Conservation (phyloP, 1,284 basidiomycete species). For the Neotropicomus parvogracilis region DNA sequence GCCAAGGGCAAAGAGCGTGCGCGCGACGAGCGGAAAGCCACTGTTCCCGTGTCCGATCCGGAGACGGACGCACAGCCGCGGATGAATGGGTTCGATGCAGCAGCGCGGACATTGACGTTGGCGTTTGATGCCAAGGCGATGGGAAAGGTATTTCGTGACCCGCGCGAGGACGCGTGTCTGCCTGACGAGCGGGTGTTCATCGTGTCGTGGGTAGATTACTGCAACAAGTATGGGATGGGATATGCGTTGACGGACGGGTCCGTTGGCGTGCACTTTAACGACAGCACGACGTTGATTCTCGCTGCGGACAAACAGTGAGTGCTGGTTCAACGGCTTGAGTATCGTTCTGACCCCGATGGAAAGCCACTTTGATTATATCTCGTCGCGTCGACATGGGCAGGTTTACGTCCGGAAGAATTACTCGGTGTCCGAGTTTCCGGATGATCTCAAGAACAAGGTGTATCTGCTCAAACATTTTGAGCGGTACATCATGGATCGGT, state of each 20-base stretch:
- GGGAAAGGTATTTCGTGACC: slow-evolving; percentile 62
- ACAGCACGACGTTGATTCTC: slow-evolving; percentile 83
- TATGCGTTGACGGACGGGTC: slow-evolving; percentile 94
- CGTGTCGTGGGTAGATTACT: slow-evolving; percentile 97
- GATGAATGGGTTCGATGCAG: slow-evolving; percentile 60
- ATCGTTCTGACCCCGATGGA: slow-evolving; percentile 7
- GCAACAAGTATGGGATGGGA: slow-evolving; percentile 98
- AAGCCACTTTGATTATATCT: slow-evolving; percentile 85
- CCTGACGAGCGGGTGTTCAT: slow-evolving; percentile 84
- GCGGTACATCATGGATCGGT: slow-evolving; percentile 83
- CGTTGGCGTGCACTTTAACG: slow-evolving; percentile 95
- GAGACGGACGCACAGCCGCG: slow-evolving; percentile 33
- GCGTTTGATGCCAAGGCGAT: slow-evolving; percentile 66
- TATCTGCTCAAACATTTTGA: slow-evolving; percentile 92
- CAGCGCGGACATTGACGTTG: slow-evolving; percentile 59
- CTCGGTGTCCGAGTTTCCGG: slow-evolving; percentile 61
- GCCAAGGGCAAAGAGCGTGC: slow-evolving; percentile 31
- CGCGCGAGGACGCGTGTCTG: slow-evolving; percentile 49
- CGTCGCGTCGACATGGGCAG: slow-evolving; percentile 58
- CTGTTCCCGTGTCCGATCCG: slow-evolving; percentile 16
- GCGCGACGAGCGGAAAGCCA: slow-evolving; percentile 32
- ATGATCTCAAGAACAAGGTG: slow-evolving; percentile 82
- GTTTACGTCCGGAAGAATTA: slow-evolving; percentile 68
- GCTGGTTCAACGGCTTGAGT: neutral
- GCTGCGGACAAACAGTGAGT: slow-evolving; percentile 79